These are phyloP conservation scores for Avena eriantha DNA, from an alignment of 176 grass and related monocot genomes.

Conservation along the genomic window DNA sequence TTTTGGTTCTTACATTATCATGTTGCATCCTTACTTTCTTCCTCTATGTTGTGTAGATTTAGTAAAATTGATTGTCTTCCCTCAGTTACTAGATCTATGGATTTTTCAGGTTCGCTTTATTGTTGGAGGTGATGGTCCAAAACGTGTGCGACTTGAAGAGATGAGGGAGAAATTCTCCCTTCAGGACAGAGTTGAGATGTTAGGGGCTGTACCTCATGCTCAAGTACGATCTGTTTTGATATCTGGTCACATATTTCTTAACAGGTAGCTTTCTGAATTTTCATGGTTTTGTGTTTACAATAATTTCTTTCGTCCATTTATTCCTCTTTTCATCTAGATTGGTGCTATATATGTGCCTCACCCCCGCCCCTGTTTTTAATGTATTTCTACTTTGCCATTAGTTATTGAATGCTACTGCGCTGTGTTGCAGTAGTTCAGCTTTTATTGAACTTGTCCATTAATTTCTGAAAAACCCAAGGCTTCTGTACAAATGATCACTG, in stretches of 20 bases:
- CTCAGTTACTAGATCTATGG: background rate
- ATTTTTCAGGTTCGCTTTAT: slow-evolving; percentile 78
- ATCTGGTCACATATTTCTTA: slow-evolving; percentile 95
- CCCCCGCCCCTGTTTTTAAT: too few species aligned
- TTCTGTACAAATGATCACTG: background rate
- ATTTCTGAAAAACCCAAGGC: background rate
- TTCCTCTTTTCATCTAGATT: background rate
- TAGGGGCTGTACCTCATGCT: slow-evolving; percentile 95
- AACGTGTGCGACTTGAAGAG: slow-evolving; percentile 91
- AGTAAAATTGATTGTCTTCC: too few species aligned
- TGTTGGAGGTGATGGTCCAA: slow-evolving; percentile 96
- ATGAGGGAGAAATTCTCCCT: slow-evolving; percentile 98
- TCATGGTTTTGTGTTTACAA: background rate
- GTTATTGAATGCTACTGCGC: background rate
- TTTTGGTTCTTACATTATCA: background rate
- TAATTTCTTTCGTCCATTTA: background rate
- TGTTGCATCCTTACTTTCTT: slow-evolving; percentile 1
- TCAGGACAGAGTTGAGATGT: slow-evolving; percentile 96
- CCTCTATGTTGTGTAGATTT: too few species aligned
- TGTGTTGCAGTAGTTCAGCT: background rate
- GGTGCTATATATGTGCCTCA: background rate
- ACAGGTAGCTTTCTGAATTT: slow-evolving; percentile 60
- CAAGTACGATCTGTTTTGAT: slow-evolving; percentile 93
- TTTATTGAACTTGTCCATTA: background rate
- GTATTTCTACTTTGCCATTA: background rate